Conservation (phyloP, 106 monocot genomes). For the Acorus calamus region DNA sequence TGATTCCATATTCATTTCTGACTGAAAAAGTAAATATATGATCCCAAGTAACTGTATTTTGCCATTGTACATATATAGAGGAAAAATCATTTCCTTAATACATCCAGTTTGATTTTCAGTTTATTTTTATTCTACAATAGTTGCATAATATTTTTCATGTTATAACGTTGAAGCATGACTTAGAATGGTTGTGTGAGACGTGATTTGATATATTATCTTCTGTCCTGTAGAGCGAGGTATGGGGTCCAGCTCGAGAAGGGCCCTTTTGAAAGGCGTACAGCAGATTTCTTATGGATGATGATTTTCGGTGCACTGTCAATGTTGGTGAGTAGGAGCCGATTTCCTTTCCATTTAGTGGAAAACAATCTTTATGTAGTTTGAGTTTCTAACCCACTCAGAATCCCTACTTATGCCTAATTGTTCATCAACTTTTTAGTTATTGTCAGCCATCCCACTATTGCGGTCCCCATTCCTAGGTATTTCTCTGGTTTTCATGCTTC, state of each 20-base stretch:
- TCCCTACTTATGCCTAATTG: neutral
- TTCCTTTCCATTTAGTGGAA: neutral
- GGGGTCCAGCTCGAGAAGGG: conserved; percentile 85
- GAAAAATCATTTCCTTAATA: too few species aligned
- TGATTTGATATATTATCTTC: neutral
- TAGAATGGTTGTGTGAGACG: too few species aligned
- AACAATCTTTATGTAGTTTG: neutral
- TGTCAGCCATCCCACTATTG: conserved; percentile 52
- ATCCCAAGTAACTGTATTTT: too few species aligned
- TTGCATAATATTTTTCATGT: neutral
- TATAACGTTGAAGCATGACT: too few species aligned
- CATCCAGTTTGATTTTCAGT: neutral
- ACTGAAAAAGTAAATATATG: too few species aligned
- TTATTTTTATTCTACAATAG: neutral
- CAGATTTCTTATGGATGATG: conserved; percentile 98
- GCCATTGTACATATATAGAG: too few species aligned
- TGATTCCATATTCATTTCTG: too few species aligned
- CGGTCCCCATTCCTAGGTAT: conserved; percentile 34
- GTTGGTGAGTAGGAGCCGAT: conserved; percentile 39
- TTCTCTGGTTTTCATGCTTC: conserved; percentile 88
- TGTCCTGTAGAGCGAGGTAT: conserved; percentile 66
- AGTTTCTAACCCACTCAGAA: neutral
- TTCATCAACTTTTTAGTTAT: conserved; percentile 26
- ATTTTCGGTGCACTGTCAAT: conserved; percentile 72
- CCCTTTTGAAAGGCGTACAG: conserved; percentile 68